A percentile compares a stretch with the other conserved stretches of the same genome.
phyloP scores from a whole-genome alignment of 768 basidiomycete genomes.

The Tulasnella sp. region DNA sequence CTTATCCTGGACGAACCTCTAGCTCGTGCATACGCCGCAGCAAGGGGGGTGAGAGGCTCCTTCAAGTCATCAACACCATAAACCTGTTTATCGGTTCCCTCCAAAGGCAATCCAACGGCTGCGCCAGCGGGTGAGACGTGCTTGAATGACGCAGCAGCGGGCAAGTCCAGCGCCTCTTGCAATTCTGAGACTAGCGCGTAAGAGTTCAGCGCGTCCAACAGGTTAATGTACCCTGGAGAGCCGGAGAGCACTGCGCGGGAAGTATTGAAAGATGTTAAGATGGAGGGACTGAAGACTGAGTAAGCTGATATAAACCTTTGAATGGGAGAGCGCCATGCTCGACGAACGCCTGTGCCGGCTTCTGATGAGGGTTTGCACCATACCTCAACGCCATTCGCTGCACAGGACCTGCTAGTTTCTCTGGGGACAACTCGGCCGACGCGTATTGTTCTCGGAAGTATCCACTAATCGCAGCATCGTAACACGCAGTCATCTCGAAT shows the following conservation, averaged over 20 bases:
- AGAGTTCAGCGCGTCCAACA: constrained; percentile 93
- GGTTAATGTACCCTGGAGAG: constrained; percentile 97
- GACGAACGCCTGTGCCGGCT: constrained; percentile 94
- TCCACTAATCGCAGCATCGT: constrained; percentile 89
- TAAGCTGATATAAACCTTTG: constrained; percentile 50
- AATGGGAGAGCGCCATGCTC: constrained; percentile 82
- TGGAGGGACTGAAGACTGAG: neutral
- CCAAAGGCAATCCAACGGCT: constrained; percentile 77
- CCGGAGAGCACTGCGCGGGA: constrained; percentile 64
- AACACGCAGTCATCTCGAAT: constrained; percentile 90
- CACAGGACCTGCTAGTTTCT: constrained; percentile 52
- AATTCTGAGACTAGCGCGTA: constrained; percentile 94
- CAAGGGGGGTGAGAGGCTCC: constrained; percentile 76
- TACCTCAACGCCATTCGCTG: constrained; percentile 85
- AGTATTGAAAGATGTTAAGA: neutral
- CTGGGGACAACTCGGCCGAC: constrained; percentile 54
- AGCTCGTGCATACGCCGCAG: constrained; percentile 90
- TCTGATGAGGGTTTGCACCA: constrained; percentile 97
- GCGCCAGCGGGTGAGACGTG: constrained; percentile 98
- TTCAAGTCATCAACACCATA: constrained; percentile 95
- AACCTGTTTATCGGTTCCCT: constrained; percentile 79
- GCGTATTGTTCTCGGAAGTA: constrained; percentile 97
- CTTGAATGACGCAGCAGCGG: constrained; percentile 98
- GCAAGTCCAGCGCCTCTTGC: constrained; percentile 71
- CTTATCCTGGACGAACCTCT: constrained; percentile 46